phyloP scores from a whole-genome alignment of 495 filamentous ascomycete species.

The Aspergillus avenaceus region DNA sequence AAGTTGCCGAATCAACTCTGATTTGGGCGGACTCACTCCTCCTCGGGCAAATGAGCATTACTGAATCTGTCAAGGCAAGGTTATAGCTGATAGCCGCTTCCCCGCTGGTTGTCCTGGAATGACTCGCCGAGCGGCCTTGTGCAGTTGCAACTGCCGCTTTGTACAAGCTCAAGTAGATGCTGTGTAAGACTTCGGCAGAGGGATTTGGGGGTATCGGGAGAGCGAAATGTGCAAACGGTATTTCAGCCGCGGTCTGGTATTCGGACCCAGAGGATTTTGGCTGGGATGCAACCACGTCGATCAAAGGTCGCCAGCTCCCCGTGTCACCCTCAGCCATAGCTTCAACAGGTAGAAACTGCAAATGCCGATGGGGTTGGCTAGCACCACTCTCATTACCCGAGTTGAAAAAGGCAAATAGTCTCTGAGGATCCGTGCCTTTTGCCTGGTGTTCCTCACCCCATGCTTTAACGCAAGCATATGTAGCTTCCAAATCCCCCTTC shows the following conservation, averaged over 20 bases:
- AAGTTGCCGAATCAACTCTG: conserved; percentile 17
- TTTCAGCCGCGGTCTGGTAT: conserved; percentile 22
- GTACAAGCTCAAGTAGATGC: conserved; percentile 53
- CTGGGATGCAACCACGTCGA: conserved; percentile 38
- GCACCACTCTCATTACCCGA: conserved; percentile 73
- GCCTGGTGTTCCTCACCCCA: conserved; percentile 41
- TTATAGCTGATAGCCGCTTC: conserved; percentile 71
- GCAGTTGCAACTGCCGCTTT: conserved; percentile 41
- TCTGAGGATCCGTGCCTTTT: conserved; percentile 12
- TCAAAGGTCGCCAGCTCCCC: conserved; percentile 50
- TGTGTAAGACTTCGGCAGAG: conserved; percentile 34
- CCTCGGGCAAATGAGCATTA: conserved; percentile 68
- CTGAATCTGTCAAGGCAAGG: conserved; percentile 63
- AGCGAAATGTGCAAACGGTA: conserved; percentile 54
- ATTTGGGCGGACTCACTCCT: conserved; percentile 37
- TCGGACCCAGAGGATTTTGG: conserved; percentile 11
- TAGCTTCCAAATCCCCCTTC: conserved; percentile 57
- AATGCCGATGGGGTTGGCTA: conserved; percentile 73
- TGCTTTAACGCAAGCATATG: conserved; percentile 60
- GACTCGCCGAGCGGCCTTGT: conserved; percentile 6
- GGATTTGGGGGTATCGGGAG: conserved; percentile 37
- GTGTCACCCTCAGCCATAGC: conserved; percentile 55
- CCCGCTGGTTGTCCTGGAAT: conserved; percentile 20
- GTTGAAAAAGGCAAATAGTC: conserved; percentile 80
- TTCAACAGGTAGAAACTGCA: conserved; percentile 72